A percentile compares a stretch with the other conserved stretches of the same genome.
Conservation (phyloP, 2,329 filamentous ascomycete genomes). For the Fusarium citri region DNA sequence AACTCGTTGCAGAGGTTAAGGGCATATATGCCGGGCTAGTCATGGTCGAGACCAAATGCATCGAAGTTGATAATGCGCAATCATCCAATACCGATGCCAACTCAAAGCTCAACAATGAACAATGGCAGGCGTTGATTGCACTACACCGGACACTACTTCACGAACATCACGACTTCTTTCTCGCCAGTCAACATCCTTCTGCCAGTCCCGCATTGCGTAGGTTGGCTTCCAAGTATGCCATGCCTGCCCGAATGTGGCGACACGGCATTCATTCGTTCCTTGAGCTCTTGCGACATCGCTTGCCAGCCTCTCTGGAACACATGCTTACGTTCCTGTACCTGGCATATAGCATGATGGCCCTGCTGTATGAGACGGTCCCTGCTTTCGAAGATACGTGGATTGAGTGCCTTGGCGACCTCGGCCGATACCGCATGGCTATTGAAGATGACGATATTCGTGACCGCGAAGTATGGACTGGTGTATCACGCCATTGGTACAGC, state of each 20-base stretch:
- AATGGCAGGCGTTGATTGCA: constrained; percentile 87
- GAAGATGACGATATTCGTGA: constrained; percentile 83
- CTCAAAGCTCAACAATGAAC: constrained; percentile 68
- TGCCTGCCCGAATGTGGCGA: constrained; percentile 95
- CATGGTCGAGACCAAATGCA: constrained; percentile 89
- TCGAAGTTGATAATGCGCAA: constrained; percentile 79
- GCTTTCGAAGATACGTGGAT: constrained; percentile 91
- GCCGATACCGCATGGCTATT: constrained; percentile 88
- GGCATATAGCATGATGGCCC: constrained; percentile 89
- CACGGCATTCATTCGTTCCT: constrained; percentile 90
- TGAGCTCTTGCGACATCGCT: constrained; percentile 77
- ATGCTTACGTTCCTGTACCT: constrained; percentile 93
- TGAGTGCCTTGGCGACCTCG: constrained; percentile 89
- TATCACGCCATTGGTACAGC: constrained; percentile 86
- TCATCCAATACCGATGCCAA: constrained; percentile 58
- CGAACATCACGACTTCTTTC: constrained; percentile 87
- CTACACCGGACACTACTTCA: constrained; percentile 84
- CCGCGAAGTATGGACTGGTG: constrained; percentile 82
- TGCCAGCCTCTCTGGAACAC: constrained; percentile 83
- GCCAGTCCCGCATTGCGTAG: constrained; percentile 74
- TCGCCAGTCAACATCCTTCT: constrained; percentile 87
- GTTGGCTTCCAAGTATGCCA: constrained; percentile 83
- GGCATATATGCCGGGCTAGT: constrained; percentile 85
- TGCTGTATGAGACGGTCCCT: constrained; percentile 87
- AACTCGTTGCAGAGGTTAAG: constrained; percentile 84